Conservation (phyloP, 352 stramenopile species). For the Aphanomyces astaci region DNA sequence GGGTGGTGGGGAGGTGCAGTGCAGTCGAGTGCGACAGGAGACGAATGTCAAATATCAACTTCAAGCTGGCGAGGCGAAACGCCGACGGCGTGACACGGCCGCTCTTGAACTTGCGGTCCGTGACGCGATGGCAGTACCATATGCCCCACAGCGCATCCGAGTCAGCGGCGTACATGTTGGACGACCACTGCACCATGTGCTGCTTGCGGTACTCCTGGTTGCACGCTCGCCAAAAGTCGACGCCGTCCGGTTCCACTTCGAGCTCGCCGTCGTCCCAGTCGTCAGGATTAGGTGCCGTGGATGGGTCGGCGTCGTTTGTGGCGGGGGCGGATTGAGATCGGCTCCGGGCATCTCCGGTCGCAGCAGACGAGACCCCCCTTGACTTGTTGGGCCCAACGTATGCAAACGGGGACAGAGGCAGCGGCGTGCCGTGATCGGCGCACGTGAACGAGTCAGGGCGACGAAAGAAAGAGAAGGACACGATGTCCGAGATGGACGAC, state of each 20-base stretch:
- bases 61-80: conserved; percentile 9
- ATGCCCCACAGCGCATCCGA: conserved; percentile 10
- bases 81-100: background rate
- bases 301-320: background rate
- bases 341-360: background rate
- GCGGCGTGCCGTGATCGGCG: background rate
- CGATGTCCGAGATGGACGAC: conserved; percentile 79
- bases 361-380: background rate
- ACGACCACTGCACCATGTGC: background rate
- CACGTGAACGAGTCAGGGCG: conserved; percentile 2
- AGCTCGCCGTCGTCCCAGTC: conserved; percentile 23
- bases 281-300: background rate
- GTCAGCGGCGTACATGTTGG: background rate
- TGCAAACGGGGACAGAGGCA: background rate
- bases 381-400: conserved; percentile 11
- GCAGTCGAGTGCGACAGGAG: background rate
- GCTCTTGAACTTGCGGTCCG: conserved; percentile 7
- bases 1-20: background rate
- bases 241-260: conserved; percentile 12
- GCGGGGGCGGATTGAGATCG: conserved; percentile 18
- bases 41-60: background rate
- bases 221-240: conserved; percentile 21
- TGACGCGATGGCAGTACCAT: background rate
- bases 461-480: conserved; percentile 33
- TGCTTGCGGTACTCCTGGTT: conserved; percentile 17